phyloP scores from a whole-genome alignment of 2,329 filamentous ascomycete species.

The Fusarium sp. region DNA sequence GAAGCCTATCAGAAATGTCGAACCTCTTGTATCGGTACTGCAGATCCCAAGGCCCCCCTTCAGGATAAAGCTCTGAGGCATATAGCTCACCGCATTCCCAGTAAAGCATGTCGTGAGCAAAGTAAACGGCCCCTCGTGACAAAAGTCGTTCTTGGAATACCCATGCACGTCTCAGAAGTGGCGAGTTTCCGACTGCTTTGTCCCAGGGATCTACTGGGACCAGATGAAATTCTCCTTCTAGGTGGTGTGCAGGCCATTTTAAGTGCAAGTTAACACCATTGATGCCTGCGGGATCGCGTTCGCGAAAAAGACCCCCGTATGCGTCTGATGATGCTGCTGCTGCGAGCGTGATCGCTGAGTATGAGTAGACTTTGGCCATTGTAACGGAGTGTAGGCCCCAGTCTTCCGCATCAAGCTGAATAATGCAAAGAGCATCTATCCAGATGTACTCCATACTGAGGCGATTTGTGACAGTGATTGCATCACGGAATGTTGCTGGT shows the following conservation, averaged over 20 bases:
- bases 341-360: neutral
- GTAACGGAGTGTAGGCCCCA: neutral
- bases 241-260: neutral
- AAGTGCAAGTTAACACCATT: neutral
- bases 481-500: neutral
- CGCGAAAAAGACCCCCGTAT: neutral
- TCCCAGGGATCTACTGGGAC: neutral
- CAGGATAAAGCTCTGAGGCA: neutral
- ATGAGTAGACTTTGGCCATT: neutral
- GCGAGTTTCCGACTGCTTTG: neutral
- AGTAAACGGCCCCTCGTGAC: neutral
- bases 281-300: neutral
- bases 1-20: neutral
- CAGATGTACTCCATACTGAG: neutral
- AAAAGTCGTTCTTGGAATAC: slow-evolving; percentile 3
- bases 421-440: slow-evolving; percentile 6
- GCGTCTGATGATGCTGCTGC: neutral
- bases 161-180: neutral
- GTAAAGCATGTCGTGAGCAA: neutral
- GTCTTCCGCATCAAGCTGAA: neutral
- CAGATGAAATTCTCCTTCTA: neutral
- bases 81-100: slow-evolving; percentile 2
- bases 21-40: neutral
- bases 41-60: neutral
- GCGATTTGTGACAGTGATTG: neutral